phyloP scores from a whole-genome alignment of 768 basidiomycete species.

The Mycena galericulata region DNA sequence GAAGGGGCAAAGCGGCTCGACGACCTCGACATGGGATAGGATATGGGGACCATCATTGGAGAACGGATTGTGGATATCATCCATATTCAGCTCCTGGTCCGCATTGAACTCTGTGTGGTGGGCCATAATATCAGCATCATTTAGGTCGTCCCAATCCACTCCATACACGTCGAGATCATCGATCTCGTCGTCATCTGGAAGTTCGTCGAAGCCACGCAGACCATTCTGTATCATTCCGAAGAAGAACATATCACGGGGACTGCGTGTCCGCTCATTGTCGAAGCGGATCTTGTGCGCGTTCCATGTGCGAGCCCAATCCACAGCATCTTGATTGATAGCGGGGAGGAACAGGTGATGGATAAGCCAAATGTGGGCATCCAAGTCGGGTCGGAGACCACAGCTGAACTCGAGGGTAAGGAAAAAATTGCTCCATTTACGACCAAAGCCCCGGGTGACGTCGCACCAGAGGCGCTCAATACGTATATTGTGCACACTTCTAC shows the following conservation, averaged over 20 bases:
- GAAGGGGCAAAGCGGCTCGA: conserved; percentile 9
- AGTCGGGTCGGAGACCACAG: conserved; percentile 40
- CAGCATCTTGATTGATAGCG: conserved; percentile 41
- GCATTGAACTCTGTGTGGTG: conserved; percentile 4
- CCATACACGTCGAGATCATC: conserved; percentile 23
- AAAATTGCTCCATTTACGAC: conserved; percentile 48
- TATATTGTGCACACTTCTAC: conserved; percentile 41
- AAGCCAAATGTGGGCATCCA: conserved; percentile 48
- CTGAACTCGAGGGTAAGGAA: conserved; percentile 45
- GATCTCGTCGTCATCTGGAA: conserved; percentile 2
- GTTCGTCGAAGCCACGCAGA: conserved; percentile 22
- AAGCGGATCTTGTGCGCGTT: conserved; percentile 42
- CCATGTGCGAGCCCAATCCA: conserved; percentile 44
- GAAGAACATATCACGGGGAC: conserved; percentile 35
- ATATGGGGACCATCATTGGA: conserved; percentile 18
- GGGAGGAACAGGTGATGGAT: conserved; percentile 49
- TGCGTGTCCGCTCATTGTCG: conserved; percentile 15
- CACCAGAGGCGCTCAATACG: conserved; percentile 51
- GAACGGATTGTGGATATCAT: conserved; percentile 8
- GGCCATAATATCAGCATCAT: conserved; percentile 32
- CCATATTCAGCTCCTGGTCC: not conserved
- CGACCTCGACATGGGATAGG: conserved; percentile 20
- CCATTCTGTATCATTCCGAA: conserved; percentile 36
- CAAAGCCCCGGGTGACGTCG: conserved; percentile 46
- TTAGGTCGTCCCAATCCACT: conserved; percentile 44